Conservation (phyloP, 805 yeast species). For the Saccharomycopsis guyanensis region DNA sequence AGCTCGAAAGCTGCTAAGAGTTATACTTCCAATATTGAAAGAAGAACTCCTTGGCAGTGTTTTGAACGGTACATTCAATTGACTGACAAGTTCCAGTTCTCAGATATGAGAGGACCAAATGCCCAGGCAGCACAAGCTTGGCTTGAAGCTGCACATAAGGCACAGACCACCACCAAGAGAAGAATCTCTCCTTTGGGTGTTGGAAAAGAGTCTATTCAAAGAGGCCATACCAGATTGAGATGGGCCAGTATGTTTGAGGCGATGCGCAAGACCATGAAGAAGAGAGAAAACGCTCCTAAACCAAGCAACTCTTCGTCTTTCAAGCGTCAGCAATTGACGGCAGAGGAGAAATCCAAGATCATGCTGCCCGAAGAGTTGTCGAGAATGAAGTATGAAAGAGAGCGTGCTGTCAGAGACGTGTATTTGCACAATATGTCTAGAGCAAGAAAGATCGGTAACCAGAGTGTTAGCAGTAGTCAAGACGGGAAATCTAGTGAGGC, state of each 20-base stretch:
- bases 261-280: slow-evolving; percentile 80
- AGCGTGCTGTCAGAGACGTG: slow-evolving; percentile 74
- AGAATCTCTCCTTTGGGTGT: slow-evolving; percentile 90
- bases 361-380: slow-evolving; percentile 82
- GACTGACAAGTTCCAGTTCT: slow-evolving; percentile 73
- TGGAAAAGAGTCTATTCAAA: slow-evolving; percentile 84
- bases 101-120: slow-evolving; percentile 81
- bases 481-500: neutral
- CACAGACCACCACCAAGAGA: slow-evolving; percentile 81
- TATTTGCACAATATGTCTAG: slow-evolving; percentile 37
- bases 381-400: slow-evolving; percentile 75
- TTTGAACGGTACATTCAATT: slow-evolving; percentile 93
- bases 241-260: slow-evolving; percentile 99
- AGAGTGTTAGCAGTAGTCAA: no score
- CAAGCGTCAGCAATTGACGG: slow-evolving; percentile 32
- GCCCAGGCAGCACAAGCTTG: slow-evolving; percentile 82
- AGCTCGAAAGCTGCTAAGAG: slow-evolving; percentile 57
- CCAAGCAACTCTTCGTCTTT: slow-evolving; percentile 38
- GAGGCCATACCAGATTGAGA: slow-evolving; percentile 84
- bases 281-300: slow-evolving; percentile 70
- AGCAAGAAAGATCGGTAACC: neutral
- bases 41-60: slow-evolving; percentile 98
- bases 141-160: slow-evolving; percentile 85
- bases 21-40: slow-evolving; percentile 81
- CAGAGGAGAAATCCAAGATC: slow-evolving; percentile 37